phyloP scores from a whole-genome alignment of 371 early-diverging fungal genomes.

The Smittium mucronatum region DNA sequence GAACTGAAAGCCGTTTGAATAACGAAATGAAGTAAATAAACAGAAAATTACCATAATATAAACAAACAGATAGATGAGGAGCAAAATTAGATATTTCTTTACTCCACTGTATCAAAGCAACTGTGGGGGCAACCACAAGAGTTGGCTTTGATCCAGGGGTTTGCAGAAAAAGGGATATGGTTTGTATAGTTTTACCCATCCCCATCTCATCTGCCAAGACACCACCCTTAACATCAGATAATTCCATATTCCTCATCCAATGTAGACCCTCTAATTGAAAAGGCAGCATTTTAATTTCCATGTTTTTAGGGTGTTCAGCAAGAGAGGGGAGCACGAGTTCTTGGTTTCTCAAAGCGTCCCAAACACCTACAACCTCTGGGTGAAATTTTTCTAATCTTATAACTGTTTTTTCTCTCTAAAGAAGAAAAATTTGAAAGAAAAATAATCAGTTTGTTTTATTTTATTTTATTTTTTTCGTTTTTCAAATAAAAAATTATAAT shows the following conservation, averaged over 20 bases:
- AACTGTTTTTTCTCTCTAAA: neutral
- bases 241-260: conserved; percentile 72
- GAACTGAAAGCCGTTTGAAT: too few relatives aligned
- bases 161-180: conserved; percentile 67
- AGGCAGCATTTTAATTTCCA: conserved; percentile 67
- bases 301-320: conserved; percentile 50
- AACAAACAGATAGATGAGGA: conserved; percentile 41
- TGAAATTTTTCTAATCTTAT: conserved; percentile 22
- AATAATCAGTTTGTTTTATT: neutral
- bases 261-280: conserved; percentile 77
- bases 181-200: conserved; percentile 98
- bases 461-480: too few relatives aligned
- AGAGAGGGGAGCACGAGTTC: conserved; percentile 25
- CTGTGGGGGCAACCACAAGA: conserved; percentile 77
- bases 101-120: conserved; percentile 84
- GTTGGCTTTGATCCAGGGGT: conserved; percentile 54
- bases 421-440: neutral
- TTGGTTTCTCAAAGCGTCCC: conserved; percentile 45
- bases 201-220: conserved; percentile 93
- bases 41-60: conserved; percentile 59
- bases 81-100: conserved; percentile 67
- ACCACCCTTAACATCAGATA: conserved; percentile 57
- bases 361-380: conserved; percentile 49
- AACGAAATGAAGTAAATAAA: too few relatives aligned
- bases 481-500: too few relatives aligned